Base-by-base conservation (phyloP, 1,284 basidiomycete species). In the Austroboletus rostrupii region DNA sequence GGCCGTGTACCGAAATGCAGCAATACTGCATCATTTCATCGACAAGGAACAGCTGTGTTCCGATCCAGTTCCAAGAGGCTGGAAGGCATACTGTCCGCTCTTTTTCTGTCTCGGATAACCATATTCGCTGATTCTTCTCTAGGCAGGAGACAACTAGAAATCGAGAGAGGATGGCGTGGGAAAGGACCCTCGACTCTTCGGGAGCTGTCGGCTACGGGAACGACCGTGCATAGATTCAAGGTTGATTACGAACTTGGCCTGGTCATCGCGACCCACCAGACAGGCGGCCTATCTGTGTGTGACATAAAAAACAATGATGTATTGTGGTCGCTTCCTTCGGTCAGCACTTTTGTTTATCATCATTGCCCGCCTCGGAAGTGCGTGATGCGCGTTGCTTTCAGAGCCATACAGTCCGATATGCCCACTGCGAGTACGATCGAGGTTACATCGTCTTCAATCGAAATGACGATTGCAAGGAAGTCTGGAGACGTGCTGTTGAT, bases 381-480 rank as follows among this genome's bases (percentile, higher is more conserved):
- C 36, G 42, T 61, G 20, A 62, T 40, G 29, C n/a, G 10, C 37
- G 23, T 21, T 20, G 29, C 21, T 44, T 53, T 8, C 54, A 86
- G 81, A 61, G 55, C 12, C 76, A 83, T 60, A 77, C 81, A 17
- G 74, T 75, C n/a, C 57, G 59, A 6, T 78, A 72, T 48, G 85
- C 86, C 0, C 88, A 90, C 60, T 78, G 80, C 58, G 88, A 90
- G 64, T 90, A 88, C 57, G 79, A 73, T n/a, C 69, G 77, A 32
- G 87, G 87, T 9, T 88, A 77, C 60, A 68, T 89, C 43, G 68
- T 89, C 43, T 87, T 88, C 60, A 84, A 88, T 57, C 77, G 84
- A 19, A 46, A 65, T 13, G 74, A 73, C 31, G 73, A 76, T 3
- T 58, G 64, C 48, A 83, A 85, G 54, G 87, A 90, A 62, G 78